Conservation (phyloP, 176 grass and related monocot species). For the Carex littledalei region DNA sequence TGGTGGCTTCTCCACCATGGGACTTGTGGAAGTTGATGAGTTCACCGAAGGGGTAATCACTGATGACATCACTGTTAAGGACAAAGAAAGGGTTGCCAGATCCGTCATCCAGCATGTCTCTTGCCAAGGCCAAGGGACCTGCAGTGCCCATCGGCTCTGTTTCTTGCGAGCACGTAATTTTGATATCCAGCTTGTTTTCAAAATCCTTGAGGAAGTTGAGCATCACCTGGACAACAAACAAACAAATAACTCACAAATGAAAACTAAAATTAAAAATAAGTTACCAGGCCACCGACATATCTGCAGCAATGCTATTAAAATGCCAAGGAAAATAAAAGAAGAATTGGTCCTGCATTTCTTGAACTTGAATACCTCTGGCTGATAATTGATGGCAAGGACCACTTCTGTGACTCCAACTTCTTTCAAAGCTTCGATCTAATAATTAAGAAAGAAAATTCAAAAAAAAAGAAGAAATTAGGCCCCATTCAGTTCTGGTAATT, state of each 20-base stretch:
- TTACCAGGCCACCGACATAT: not conserved
- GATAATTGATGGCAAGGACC: constrained; percentile 84
- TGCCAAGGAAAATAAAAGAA: not conserved
- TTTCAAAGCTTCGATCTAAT: constrained; percentile 84
- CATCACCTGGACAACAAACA: constrained; percentile 50
- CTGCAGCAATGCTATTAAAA: not conserved
- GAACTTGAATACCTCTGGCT: constrained; percentile 53
- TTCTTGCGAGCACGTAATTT: constrained; percentile 84
- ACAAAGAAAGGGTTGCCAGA: constrained; percentile 85
- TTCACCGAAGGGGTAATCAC: constrained; percentile 73
- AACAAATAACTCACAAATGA: not conserved
- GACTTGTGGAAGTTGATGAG: constrained; percentile 74
- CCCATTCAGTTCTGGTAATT: not conserved
- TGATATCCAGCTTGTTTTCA: constrained; percentile 76
- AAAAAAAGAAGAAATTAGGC: not conserved
- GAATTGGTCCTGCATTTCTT: not conserved
- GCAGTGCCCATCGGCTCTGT: constrained; percentile 79
- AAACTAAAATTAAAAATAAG: not conserved
- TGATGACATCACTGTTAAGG: constrained; percentile 88
- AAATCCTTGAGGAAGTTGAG: constrained; percentile 86
- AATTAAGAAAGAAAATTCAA: not conserved
- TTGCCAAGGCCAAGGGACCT: constrained; percentile 58
- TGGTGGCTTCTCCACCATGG: constrained; percentile 71
- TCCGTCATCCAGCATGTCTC: constrained; percentile 52
- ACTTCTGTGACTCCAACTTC: constrained; percentile 86